phyloP scores from a whole-genome alignment of 2,329 filamentous ascomycete genomes.

The Raffaelea arxii region DNA sequence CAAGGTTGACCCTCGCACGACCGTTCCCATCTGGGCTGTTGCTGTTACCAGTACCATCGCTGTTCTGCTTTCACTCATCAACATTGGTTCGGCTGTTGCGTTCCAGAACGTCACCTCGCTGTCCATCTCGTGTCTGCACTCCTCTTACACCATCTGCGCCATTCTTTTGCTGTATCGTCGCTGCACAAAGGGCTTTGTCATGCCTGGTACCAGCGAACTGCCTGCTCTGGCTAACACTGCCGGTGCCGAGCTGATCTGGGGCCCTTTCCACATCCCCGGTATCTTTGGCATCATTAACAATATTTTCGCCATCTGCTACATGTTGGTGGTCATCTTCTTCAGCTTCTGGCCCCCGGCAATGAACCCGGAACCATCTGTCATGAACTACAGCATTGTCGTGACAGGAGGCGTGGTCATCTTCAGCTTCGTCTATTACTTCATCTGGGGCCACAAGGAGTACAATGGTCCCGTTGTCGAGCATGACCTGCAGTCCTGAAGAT shows the following conservation, averaged over 20 bases:
- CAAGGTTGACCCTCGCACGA: slow-evolving; percentile 16
- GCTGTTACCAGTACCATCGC: slow-evolving; percentile 37
- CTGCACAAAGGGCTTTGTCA: slow-evolving; percentile 24
- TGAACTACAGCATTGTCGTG: slow-evolving; percentile 42
- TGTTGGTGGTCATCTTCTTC: slow-evolving; percentile 36
- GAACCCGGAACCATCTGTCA: slow-evolving; percentile 25
- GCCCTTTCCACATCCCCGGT: slow-evolving; percentile 31
- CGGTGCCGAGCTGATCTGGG: too few species aligned
- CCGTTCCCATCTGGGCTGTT: slow-evolving; percentile 34
- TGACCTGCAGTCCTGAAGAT: too few species aligned
- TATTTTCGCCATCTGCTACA: slow-evolving; percentile 30
- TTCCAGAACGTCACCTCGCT: slow-evolving; percentile 44
- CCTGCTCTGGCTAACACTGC: too few species aligned
- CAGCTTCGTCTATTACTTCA: slow-evolving; percentile 28
- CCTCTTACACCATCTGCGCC: slow-evolving; percentile 40
- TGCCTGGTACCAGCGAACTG: too few species aligned
- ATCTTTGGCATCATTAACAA: slow-evolving; percentile 31
- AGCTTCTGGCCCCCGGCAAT: slow-evolving; percentile 34
- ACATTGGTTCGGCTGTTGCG: slow-evolving; percentile 38
- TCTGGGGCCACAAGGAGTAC: slow-evolving; percentile 16
- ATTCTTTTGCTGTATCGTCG: slow-evolving; percentile 33
- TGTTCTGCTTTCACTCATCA: slow-evolving; percentile 35
- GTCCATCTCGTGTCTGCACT: slow-evolving; percentile 37
- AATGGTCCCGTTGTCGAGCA: too few species aligned
- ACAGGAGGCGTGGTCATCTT: slow-evolving; percentile 28